phyloP scores from a whole-genome alignment of 169 alveolate genomes.

The Eimeria necatrix region DNA sequence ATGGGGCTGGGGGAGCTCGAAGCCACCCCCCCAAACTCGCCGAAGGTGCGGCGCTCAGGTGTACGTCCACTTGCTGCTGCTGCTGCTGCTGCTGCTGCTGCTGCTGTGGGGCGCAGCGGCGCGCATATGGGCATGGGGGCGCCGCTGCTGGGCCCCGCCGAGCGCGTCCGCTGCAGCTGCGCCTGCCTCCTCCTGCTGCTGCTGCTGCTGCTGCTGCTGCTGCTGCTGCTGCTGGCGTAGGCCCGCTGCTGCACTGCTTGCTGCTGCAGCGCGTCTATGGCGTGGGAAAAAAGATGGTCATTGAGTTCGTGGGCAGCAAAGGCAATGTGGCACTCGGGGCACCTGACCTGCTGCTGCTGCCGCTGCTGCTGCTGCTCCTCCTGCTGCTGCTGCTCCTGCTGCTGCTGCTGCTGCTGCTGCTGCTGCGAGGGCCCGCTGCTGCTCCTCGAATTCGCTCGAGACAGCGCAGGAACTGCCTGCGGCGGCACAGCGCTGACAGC shows the following conservation, averaged over 20 bases:
- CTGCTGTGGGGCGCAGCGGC: neutral
- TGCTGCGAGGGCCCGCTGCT: neutral
- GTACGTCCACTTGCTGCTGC: neutral
- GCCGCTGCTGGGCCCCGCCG: neutral
- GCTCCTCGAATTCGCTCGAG: neutral
- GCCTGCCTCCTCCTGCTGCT: neutral
- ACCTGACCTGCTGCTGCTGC: slow-evolving; percentile 20
- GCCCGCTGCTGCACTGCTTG: neutral
- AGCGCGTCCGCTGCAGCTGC: neutral
- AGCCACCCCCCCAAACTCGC: neutral
- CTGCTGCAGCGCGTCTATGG: slow-evolving; percentile 28
- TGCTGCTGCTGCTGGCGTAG: neutral
- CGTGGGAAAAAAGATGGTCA: slow-evolving; percentile 59
- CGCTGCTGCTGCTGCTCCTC: neutral
- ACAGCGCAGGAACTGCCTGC: neutral
- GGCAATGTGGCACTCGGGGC: slow-evolving; percentile 50
- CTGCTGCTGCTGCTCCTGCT: neutral
- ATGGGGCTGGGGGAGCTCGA: neutral
- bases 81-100: neutral
- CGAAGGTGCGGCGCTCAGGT: neutral
- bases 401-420: neutral
- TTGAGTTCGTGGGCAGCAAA: slow-evolving; percentile 7
- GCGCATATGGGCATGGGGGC: neutral
- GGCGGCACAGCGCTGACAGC: neutral
- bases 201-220: neutral